Base-by-base conservation (phyloP, 495 filamentous ascomycete genomes). In the Friedmanniomyces simplex region DNA sequence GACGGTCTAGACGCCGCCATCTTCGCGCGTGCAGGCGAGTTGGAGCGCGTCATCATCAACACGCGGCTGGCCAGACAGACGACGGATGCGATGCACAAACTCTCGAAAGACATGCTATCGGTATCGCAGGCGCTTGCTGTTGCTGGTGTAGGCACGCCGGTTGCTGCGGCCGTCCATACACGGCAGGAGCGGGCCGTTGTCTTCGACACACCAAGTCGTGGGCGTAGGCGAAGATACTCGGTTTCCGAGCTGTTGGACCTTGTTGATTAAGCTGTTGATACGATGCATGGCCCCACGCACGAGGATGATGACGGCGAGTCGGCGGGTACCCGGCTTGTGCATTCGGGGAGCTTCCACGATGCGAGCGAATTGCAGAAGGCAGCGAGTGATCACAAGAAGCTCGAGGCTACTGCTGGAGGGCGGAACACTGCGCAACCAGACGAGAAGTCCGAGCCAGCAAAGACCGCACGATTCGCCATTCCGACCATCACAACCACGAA, bases 1-100 rank as follows among this genome's bases (percentile, higher is more conserved):
- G 16, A 57, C 13, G 54, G 62, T 20, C 58, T 70, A 20, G 58
- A 70, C 45, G 52, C 58, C 3, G 60, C 68, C 25, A 50, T 70
- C 24, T 37, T 57, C 1, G 61, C 67, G 55, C 66, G 67, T 36
- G n/a, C 36, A 11, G 64, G 63, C 24, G 54, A 59, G 3, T 50
- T 70, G 0, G 39, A 63, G n/a, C 22, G 52, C 12, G 65, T 68
- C 14, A 58, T 70, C 36, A 63, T 57, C 50, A 67, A 67, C 28
- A 50, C 63, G 11, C 47, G 50, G 13, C 36, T 30, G 18, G 52
- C 52, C 39, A 55, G 60, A n/a, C 58, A 61, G 22, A 59, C 37
- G 7, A 32, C 52, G 12, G 48, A 52, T 7, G 56, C 55, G 37
- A 30, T 68, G 28, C 62, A 63, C 6, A 62, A 49, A 22, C 61